Conservation (phyloP, 495 filamentous ascomycete genomes). For the Tuber magnatum region DNA sequence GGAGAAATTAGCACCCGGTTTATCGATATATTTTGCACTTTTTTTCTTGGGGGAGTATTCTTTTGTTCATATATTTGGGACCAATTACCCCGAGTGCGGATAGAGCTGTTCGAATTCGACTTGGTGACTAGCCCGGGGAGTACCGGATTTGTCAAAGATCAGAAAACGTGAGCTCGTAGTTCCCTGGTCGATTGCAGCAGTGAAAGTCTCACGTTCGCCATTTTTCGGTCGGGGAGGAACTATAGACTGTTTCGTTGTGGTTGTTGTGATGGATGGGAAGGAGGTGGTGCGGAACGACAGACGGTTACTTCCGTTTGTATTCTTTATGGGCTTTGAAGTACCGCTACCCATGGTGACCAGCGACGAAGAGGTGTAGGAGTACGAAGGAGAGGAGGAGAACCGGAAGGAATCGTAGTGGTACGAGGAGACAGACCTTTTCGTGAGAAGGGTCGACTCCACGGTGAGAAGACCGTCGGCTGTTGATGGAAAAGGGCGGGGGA, state of each 20-base stretch:
- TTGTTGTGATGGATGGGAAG: slow-evolving; percentile 20
- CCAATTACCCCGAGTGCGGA: slow-evolving; percentile 75
- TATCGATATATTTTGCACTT: slow-evolving; percentile 3
- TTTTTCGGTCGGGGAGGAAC: slow-evolving; percentile 20
- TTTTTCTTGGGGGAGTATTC: neutral
- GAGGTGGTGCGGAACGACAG: slow-evolving; percentile 24
- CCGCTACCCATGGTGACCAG: slow-evolving; percentile 33
- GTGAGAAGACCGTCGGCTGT: neutral
- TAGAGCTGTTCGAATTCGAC: slow-evolving; percentile 86
- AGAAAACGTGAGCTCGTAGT: slow-evolving; percentile 90
- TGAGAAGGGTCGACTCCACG: neutral
- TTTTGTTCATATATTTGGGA: slow-evolving; percentile 13
- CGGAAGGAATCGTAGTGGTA: neutral
- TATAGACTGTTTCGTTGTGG: slow-evolving; percentile 1
- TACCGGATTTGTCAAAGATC: slow-evolving; percentile 76
- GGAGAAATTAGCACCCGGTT: slow-evolving; percentile 18
- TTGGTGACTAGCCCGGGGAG: slow-evolving; percentile 78
- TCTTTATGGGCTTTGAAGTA: slow-evolving; percentile 30
- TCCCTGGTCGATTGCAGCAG: slow-evolving; percentile 79
- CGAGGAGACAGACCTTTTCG: neutral
- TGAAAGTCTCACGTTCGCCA: slow-evolving; percentile 45
- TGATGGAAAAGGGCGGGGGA: neutral
- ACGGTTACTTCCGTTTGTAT: slow-evolving; percentile 24
- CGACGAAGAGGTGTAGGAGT: neutral
- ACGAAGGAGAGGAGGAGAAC: neutral